Evolutionary conservation across 2,329 filamentous ascomycete species (phyloP).

Genomic region (Sarocladiaceae sp.): DNA sequence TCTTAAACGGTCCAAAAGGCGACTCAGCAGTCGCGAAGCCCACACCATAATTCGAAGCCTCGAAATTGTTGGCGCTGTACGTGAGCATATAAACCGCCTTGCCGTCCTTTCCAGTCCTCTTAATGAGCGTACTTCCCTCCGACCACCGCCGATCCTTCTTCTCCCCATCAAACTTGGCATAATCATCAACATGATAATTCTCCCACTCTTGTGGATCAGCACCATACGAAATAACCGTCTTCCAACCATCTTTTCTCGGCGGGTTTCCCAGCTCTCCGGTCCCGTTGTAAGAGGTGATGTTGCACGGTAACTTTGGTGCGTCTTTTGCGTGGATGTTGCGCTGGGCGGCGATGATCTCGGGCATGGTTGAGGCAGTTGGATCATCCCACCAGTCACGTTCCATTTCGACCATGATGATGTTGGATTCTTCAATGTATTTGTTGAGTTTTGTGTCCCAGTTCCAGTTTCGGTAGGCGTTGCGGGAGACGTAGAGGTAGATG

Average conservation of each 20-base stretch:
- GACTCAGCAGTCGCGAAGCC: slow-evolving; percentile 28
- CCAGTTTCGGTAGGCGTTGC: slow-evolving; percentile 33
- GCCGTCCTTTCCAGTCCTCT: slow-evolving; percentile 15
- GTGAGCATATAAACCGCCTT: slow-evolving; percentile 25
- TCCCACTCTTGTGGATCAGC: slow-evolving; percentile 30
- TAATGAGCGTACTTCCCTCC: slow-evolving; percentile 28
- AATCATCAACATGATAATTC: slow-evolving; percentile 30
- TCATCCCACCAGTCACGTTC: slow-evolving; percentile 31
- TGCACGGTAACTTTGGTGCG: slow-evolving; percentile 20
- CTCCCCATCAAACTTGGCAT: slow-evolving; percentile 26
- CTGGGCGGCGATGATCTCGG: slow-evolving; percentile 25
- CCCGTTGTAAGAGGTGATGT: slow-evolving; percentile 30
- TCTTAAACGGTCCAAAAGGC: slow-evolving; percentile 27
- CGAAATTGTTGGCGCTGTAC: slow-evolving; percentile 30
- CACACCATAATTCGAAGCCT: slow-evolving; percentile 32
- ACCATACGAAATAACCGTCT: slow-evolving; percentile 30
- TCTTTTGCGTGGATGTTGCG: slow-evolving; percentile 22
- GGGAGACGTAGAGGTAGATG: slow-evolving; percentile 30
- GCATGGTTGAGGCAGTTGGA: slow-evolving; percentile 27
- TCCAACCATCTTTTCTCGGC: slow-evolving; percentile 31
- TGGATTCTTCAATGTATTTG: slow-evolving; percentile 33
- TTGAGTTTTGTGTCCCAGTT: slow-evolving; percentile 27
- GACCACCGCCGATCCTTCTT: slow-evolving; percentile 32
- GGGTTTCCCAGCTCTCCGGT: slow-evolving; percentile 28
- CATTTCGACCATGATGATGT: slow-evolving; percentile 31